These are phyloP conservation scores for Sphaerulina populicola DNA, from an alignment of 2,329 filamentous ascomycete species.

Conservation along the genomic window DNA sequence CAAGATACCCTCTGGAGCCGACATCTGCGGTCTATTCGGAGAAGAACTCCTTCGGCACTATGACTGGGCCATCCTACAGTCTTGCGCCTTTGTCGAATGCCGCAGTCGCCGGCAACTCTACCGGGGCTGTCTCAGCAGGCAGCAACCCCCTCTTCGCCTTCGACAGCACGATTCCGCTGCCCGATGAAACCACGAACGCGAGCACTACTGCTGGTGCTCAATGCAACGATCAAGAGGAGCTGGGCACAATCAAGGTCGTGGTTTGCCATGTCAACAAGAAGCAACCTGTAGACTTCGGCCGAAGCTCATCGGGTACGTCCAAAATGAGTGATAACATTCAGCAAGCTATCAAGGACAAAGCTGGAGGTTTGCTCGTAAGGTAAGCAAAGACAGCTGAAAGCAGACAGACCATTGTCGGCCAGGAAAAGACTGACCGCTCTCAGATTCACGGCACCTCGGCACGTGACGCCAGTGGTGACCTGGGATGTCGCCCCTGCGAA, in stretches of 20 bases:
- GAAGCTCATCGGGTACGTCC: not conserved
- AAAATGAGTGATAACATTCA: not conserved
- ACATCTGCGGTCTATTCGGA: not conserved
- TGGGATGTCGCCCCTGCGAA: conserved; percentile 3
- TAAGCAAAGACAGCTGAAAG: not conserved
- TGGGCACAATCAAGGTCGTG: conserved; percentile 14
- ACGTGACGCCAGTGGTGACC: not conserved
- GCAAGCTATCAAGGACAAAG: conserved; percentile 6
- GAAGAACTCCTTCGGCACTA: not conserved
- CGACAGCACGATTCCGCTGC: not conserved
- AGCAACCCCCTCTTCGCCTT: not conserved
- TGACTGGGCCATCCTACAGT: not conserved
- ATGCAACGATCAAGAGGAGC: not conserved
- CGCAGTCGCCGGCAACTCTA: not conserved
- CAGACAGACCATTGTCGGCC: not conserved
- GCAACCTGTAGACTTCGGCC: conserved; percentile 3
- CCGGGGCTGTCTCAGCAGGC: not conserved
- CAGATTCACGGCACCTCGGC: conserved; percentile 2
- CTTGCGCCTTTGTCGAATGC: not conserved
- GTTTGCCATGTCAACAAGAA: conserved; percentile 12
- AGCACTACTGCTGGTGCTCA: not conserved
- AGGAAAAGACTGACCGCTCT: not conserved
- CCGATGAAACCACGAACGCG: not conserved
- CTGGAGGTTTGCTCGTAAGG: conserved; percentile 4
- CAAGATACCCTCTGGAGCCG: not conserved